Base-by-base conservation (phyloP, 1,284 basidiomycete genomes). In the Melampsora americana region DNA sequence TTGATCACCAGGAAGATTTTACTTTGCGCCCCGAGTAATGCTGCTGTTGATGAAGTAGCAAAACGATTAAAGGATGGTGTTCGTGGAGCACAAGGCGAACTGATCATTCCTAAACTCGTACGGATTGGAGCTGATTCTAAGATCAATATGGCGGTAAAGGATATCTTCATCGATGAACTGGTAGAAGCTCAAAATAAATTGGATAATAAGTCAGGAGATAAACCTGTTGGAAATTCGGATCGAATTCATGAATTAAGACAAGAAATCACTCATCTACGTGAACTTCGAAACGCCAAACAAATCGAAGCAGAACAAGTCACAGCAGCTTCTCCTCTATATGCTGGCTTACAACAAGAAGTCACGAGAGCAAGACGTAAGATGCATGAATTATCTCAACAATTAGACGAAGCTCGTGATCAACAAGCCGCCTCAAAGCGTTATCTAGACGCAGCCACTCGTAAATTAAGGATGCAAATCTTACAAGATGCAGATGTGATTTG, bases 1-100 rank as follows among this genome's bases (percentile, higher is more conserved):
- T 72, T 77, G 6, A 78, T 81, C 5, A 77, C 79, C 11, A 77
- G 88, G 77, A 96, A 96, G 82, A 86, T 99, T 62, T 87, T 99
- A 20, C 86, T 99, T 35, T 99, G 96, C 81, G 96, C 96, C 0
- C 96, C 96, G 0, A 95, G 92, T 85, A 99, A 99, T 83, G 96
- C 96, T 18, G 96, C 96, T 56, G 95, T 99, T 69, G 95, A 99
- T 82, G 96, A 99, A 84, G 90, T 99, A 32, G 92, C 93, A 6
- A 88, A 89, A 80, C 90, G 96, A 73, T 84, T 98, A 56, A 92
- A 91, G 82, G 89, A 92, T 48, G 90, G 91, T 5, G 88, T 91
- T 46, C 86, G 88, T 46, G 86, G 87, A 26, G 83, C 88, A 12
- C 85, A 87, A 32, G 89, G 88, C 66, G 85, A 85, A 69, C 84